Evolutionary conservation across 2,329 filamentous ascomycete species (phyloP), one percentile per base, ranked within the genome.

Genomic region (Aspergillus floridensis): DNA sequence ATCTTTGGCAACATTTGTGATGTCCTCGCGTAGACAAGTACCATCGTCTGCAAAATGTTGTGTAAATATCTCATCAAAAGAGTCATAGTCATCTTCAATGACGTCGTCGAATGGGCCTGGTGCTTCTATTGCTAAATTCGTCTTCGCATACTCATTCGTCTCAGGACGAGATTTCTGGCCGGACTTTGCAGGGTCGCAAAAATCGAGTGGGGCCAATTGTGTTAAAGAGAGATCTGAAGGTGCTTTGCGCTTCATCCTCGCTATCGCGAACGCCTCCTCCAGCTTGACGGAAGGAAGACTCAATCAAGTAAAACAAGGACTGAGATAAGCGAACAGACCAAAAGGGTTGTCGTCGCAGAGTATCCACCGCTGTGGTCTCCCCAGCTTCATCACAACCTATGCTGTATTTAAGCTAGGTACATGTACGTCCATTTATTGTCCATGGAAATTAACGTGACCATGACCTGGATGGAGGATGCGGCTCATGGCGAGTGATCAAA

Each of bases 11-110:
- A 49, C 21, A 19, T 48, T 32, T 24, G 38, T 55, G 44, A 16
- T 19, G 16, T 48, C 51, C 24, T 51, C 38, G 11, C 53, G 53
- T 10, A 41, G 29, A 24, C 47, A 63, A n/a, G 51, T 21, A 14
- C 58, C 67, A 50, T 66, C 66, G 29, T 66, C 67, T 8, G 68
- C 60, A 31, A 76, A 64, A 58, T 74, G 68, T 14, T 72, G 70
- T 7, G 69, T 69, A 48, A 76, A 73, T 31, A 76, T 66, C 56
- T 77, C 76, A 57, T 75, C 68, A 53, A 69, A 72, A 11, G 68
- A 75, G 56, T 77, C 74, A 59, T 75, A 76, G 61, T 75, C 74
- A 59, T 77, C 75, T 52, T 77, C 75, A 60, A 77, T 74, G 21
- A 74, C 53, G 56, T 78, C 76, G 29, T 76, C 55, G 68, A 26